Conservation (phyloP, 2,329 filamentous ascomycete species). For the Alternaria solani region DNA sequence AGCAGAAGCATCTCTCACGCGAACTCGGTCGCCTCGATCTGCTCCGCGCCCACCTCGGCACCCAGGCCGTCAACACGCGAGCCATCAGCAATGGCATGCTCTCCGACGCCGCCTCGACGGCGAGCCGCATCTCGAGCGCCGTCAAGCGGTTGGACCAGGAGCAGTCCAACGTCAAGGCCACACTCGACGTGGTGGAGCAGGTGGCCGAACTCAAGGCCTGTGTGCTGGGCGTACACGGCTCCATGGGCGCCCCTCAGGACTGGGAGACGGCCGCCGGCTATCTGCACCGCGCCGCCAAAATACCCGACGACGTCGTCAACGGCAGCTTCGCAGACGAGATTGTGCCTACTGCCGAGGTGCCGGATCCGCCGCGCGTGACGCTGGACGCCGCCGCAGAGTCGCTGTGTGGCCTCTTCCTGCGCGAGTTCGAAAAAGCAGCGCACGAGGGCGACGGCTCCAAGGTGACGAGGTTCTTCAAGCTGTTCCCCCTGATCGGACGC, state of each 20-base stretch:
- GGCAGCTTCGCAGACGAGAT: conserved; percentile 90
- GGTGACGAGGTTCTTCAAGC: conserved; percentile 96
- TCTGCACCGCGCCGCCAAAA: conserved; percentile 79
- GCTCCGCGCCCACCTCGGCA: conserved; percentile 84
- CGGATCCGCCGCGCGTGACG: conserved; percentile 87
- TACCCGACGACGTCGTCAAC: conserved; percentile 80
- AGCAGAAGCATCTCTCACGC: conserved; percentile 84
- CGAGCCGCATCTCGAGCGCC: conserved; percentile 82
- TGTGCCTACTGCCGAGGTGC: conserved; percentile 94
- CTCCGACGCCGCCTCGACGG: conserved; percentile 82
- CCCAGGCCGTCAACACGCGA: conserved; percentile 84
- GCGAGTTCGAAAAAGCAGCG: conserved; percentile 94
- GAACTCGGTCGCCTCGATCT: conserved; percentile 89
- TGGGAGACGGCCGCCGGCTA: conserved; percentile 97
- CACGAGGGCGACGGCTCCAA: conserved; percentile 85
- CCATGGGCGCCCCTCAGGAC: conserved; percentile 97
- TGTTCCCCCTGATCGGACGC: conserved; percentile 92
- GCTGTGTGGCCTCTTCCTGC: conserved; percentile 85
- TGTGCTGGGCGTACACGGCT: conserved; percentile 90
- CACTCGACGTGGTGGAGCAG: conserved; percentile 90
- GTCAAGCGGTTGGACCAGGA: conserved; percentile 90
- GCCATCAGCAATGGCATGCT: conserved; percentile 91
- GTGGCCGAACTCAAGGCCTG: conserved; percentile 97
- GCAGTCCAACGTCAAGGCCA: conserved; percentile 89
- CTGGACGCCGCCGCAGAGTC: conserved; percentile 88